Conservation (phyloP, 345 rosid species). For the Syzygium grande region DNA sequence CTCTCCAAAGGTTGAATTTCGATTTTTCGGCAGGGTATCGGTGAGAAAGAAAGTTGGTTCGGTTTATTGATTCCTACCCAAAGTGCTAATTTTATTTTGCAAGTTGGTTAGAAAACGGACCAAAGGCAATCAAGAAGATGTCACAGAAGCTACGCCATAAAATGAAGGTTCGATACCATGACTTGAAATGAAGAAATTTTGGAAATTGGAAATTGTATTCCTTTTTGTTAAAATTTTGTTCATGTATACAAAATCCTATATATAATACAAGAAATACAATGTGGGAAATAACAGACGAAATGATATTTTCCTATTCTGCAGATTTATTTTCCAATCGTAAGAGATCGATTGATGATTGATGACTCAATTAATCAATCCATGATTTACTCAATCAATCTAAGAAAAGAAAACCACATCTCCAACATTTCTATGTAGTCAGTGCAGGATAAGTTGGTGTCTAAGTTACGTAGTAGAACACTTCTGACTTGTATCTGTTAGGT, state of each 20-base stretch:
- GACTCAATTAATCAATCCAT: not conserved
- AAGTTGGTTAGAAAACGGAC: not conserved
- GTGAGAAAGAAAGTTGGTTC: not conserved
- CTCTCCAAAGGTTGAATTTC: not conserved
- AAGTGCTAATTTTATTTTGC: not conserved
- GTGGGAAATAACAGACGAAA: not conserved
- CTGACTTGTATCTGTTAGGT: too few relatives aligned
- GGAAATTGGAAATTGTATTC: not conserved
- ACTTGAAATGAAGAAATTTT: not conserved
- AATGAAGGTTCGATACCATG: not conserved
- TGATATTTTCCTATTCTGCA: not conserved
- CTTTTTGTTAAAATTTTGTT: not conserved
- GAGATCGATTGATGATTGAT: not conserved
- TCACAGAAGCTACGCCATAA: not conserved
- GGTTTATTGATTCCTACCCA: not conserved
- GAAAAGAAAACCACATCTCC: not conserved
- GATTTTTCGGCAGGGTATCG: not conserved
- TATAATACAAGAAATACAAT: too few relatives aligned
- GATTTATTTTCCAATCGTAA: not conserved
- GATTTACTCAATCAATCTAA: not conserved
- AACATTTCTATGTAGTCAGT: not conserved
- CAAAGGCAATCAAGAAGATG: not conserved
- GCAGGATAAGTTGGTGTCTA: not conserved
- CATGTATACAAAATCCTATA: not conserved
- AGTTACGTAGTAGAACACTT: too few relatives aligned